Base-by-base conservation (phyloP, 495 filamentous ascomycete species). In the Beverwykella pulmonaria region DNA sequence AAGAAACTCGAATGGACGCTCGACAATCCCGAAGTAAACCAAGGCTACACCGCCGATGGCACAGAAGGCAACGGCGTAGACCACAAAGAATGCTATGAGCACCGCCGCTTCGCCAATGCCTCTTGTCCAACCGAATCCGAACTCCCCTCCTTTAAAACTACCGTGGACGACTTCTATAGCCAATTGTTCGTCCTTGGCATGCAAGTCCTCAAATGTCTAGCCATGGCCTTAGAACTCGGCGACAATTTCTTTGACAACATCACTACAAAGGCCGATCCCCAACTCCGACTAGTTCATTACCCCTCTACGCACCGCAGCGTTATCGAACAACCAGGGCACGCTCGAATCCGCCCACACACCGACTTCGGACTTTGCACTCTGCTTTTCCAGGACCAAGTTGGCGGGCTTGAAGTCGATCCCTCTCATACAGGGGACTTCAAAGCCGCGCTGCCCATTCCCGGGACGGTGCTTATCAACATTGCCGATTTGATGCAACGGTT, bases 281-380 rank as follows among this genome's bases (percentile, higher is more conserved):
- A 62, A 44, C 48, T 62, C 9, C 59, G 59, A 23, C 59, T 62
- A 5, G 30, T 62, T 47, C 59, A 62, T 29, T 62, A 62, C 30
- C 59, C 59, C 3, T 34, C 26, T 9, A 41, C 53, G 20, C 46
- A 52, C 26, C 17, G 26, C 2, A 62, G 34, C 12, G 32, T 62
- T 22, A 23, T 62, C 15, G 59, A 62, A 41, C 59, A 62, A 44
- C 29, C 52, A 32, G 59, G 59, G 9, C 59, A 62, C 20, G 48
- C 47, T 12, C 46, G 59, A 8, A 62, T 62, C 22, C 52, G 52
- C 29, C 59, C 77, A 23, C 81, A 84, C 60, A 78, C 78, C 0
- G 82, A 84, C 47, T 78, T 81, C 17, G 79, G 78, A 1, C 75
- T 77, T 0, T 74, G 82, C 65, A 83, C 81, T 0, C 71, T 84